Percentiles rank a stretch among this genome's conserved stretches.
These are phyloP conservation scores for Plasmodium gonderi DNA, from an alignment of 169 alveolate species.

Conservation along the genomic window DNA sequence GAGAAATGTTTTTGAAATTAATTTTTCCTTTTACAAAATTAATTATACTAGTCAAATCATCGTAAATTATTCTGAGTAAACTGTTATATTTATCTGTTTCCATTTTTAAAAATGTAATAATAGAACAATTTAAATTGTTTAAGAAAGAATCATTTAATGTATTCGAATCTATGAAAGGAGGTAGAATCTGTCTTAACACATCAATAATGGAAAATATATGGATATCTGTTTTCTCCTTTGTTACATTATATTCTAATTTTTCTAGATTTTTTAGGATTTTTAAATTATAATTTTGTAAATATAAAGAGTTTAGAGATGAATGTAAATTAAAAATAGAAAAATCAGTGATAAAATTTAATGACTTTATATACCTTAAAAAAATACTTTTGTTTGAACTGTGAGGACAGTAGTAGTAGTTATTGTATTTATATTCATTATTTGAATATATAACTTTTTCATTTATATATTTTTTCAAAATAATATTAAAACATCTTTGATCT, in stretches of 20 bases:
- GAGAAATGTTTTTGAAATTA: conserved; percentile 6
- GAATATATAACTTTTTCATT: conserved; percentile 54
- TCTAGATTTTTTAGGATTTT: conserved; percentile 57
- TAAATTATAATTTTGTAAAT: conserved; percentile 62
- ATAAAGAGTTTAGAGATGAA: conserved; percentile 49
- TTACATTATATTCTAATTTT: conserved; percentile 28
- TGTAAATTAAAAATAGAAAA: conserved; percentile 74
- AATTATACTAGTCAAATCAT: conserved; percentile 58
- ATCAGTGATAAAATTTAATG: conserved; percentile 55
- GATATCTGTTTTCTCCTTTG: conserved; percentile 1
- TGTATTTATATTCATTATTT: conserved; percentile 51
- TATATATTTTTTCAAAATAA: conserved; percentile 45
- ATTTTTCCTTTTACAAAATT: conserved; percentile 48
- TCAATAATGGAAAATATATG: conserved; percentile 26
- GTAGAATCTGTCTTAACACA: conserved; percentile 28
- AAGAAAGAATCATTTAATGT: conserved; percentile 24
- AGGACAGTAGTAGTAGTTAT: conserved; percentile 61
- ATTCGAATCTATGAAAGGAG: conserved; percentile 52
- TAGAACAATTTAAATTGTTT: conserved; percentile 49
- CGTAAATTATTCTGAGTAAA: conserved; percentile 39
- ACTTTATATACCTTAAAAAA: conserved; percentile 59
- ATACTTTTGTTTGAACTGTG: conserved; percentile 71
- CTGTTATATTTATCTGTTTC: conserved; percentile 70
- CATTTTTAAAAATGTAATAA: conserved; percentile 51
- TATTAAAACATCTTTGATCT: conserved; percentile 71